Conservation (phyloP, 2,329 filamentous ascomycete species). For the Diaporthe sp. region DNA sequence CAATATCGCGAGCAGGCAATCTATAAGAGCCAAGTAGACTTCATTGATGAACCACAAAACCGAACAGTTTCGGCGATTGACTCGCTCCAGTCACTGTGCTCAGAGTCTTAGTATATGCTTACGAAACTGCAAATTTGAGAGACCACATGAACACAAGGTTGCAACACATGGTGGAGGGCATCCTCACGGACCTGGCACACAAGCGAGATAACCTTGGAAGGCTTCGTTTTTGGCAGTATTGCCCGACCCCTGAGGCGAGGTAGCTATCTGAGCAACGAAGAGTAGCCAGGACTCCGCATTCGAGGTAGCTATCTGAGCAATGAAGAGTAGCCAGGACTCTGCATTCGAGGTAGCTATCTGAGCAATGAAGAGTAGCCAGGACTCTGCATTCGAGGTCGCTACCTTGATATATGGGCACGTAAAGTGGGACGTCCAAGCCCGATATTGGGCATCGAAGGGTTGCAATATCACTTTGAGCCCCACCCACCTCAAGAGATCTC, state of each 20-base stretch:
- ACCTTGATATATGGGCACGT: neutral
- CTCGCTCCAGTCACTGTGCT: conserved; percentile 3
- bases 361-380: neutral
- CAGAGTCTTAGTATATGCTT: neutral
- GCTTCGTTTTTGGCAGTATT: neutral
- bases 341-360: neutral
- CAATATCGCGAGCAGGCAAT: neutral
- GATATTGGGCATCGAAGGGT: neutral
- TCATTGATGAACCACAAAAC: neutral
- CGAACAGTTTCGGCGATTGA: neutral
- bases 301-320: neutral
- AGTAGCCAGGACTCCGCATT: neutral
- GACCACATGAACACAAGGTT: neutral
- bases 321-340: neutral
- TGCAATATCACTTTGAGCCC: neutral
- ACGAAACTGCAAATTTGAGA: neutral
- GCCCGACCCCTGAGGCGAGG: neutral
- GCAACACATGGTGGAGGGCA: conserved; percentile 6
- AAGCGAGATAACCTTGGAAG: neutral
- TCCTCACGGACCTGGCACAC: neutral
- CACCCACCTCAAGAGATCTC: neutral
- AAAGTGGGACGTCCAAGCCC: neutral
- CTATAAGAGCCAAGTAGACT: conserved; percentile 1
- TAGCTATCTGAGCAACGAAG: neutral
- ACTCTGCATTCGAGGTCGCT: neutral